Evolutionary conservation across 2,329 filamentous ascomycete genomes (phyloP).

Genomic region (Ophidiomyces ophidiicola): DNA sequence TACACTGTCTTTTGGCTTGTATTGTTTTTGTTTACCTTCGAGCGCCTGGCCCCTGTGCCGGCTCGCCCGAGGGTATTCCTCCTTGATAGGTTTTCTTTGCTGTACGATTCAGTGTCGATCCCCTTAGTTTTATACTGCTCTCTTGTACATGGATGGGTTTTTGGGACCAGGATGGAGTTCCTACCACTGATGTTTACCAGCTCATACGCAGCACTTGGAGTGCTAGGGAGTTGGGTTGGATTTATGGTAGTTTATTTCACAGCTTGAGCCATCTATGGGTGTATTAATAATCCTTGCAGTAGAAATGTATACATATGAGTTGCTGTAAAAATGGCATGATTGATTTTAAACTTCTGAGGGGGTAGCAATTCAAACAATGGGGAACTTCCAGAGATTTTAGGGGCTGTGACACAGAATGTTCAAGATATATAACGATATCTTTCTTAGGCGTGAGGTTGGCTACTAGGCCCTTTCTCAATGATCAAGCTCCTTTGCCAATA

Average conservation of each 20-base stretch:
- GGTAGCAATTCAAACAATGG: too few relatives aligned
- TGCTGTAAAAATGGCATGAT: too few relatives aligned
- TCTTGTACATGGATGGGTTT: slow-evolving; percentile 67
- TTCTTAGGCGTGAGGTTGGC: too few relatives aligned
- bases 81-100: slow-evolving; percentile 75
- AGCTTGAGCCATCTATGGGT: slow-evolving; percentile 10
- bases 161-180: slow-evolving; percentile 71
- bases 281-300: not conserved
- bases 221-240: slow-evolving; percentile 88
- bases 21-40: slow-evolving; percentile 72
- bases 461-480: too few relatives aligned
- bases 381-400: too few relatives aligned
- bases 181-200: slow-evolving; percentile 95
- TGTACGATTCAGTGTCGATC: slow-evolving; percentile 83
- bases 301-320: too few relatives aligned
- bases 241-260: slow-evolving; percentile 86
- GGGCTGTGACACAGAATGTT: too few relatives aligned
- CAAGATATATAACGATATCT: too few relatives aligned
- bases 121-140: slow-evolving; percentile 84
- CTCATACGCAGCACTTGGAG: slow-evolving; percentile 85
- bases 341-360: too few relatives aligned
- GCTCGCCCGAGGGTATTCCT: slow-evolving; percentile 71
- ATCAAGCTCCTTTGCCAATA: too few relatives aligned
- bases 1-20: slow-evolving; percentile 92
- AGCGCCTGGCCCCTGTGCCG: slow-evolving; percentile 73